Evolutionary conservation across 208 protist species (phyloP), one percentile per base, ranked within the genome.

Genomic region (Polymyxa betae): DNA sequence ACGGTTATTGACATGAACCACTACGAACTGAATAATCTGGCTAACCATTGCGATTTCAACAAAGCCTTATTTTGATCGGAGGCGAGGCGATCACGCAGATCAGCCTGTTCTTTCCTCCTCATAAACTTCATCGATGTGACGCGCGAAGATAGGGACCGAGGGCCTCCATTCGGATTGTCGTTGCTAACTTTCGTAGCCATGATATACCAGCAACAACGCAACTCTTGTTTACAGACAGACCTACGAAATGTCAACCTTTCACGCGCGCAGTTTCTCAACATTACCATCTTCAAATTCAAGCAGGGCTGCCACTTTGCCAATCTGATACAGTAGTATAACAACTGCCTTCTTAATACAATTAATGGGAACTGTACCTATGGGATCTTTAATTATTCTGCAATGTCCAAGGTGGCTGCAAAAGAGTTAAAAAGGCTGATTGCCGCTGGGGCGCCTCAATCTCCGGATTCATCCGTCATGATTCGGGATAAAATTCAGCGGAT

Each of bases 401-500:
- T 60, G 49, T 60, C 49, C 24, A 60, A 60, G 24, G 49, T 5
- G 49, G 49, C 49, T 24, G 49, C 49, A 29, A 60, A 60, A 24
- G 49, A 60, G 24, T 24, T 60, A 5, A 60, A 60, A 24, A 5
- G 49, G 24, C 5, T 60, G 24, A 60, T 60, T 60, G 49, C 49
- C 24, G 12, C 49, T 24, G 49, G 49, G 49, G 24, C 5, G 12
- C 49, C 49, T 24, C 24, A 24, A 29, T 24, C 49, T 5, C 12
- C 5, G 12, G 49, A 60, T 24, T 5, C 12, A 24, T 29, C 24
- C 12, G 49, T 29, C 12, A 24, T 35, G 16, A 43, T 82, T 82
- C 72, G 72, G 16, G 72, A 35, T n/a, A 82, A 82, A n/a, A 38
- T 82, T n/a, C 16, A 82, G 72, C 72, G 40, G n/a, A 82, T 82